Evolutionary conservation across 345 rosid genomes (phyloP).

Genomic region (Mallotus nudiflorus): DNA sequence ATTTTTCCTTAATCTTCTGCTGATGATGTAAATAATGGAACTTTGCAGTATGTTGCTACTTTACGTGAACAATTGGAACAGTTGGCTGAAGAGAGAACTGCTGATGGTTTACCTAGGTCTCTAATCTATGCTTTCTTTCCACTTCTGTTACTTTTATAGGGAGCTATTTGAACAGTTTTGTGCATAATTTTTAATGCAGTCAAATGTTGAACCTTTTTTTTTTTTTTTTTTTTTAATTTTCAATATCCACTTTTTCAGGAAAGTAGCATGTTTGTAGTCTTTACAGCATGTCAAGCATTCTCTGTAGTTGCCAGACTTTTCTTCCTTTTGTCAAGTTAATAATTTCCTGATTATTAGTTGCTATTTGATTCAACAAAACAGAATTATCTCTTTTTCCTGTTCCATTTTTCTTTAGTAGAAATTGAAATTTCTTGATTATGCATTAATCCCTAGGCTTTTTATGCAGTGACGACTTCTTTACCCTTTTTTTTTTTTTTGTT

Average conservation of each 20-base stretch:
- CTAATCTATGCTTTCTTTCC: slow-evolving; percentile 9
- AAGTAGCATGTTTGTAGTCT: background rate
- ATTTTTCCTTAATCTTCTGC: background rate
- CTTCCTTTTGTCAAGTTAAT: background rate
- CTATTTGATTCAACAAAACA: background rate
- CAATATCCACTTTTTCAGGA: background rate
- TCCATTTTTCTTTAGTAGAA: too few species aligned
- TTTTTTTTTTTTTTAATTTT: background rate
- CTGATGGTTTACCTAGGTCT: slow-evolving; percentile 75
- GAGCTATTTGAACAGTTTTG: background rate
- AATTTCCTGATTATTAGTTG: background rate
- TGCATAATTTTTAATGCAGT: background rate
- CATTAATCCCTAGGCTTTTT: background rate
- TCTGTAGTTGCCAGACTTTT: background rate
- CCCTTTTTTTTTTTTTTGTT: slow-evolving; percentile 10
- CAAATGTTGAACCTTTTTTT: background rate
- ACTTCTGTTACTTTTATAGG: background rate
- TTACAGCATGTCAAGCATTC: background rate
- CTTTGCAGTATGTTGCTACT: slow-evolving; percentile 77
- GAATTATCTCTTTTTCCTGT: too few species aligned
- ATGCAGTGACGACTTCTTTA: background rate
- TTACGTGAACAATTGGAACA: slow-evolving; percentile 72
- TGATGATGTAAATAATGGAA: background rate
- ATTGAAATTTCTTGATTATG: background rate
- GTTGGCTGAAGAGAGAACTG: slow-evolving; percentile 68